Base-by-base conservation (phyloP, 169 alveolate species). In the Plasmodium knowlesi region DNA sequence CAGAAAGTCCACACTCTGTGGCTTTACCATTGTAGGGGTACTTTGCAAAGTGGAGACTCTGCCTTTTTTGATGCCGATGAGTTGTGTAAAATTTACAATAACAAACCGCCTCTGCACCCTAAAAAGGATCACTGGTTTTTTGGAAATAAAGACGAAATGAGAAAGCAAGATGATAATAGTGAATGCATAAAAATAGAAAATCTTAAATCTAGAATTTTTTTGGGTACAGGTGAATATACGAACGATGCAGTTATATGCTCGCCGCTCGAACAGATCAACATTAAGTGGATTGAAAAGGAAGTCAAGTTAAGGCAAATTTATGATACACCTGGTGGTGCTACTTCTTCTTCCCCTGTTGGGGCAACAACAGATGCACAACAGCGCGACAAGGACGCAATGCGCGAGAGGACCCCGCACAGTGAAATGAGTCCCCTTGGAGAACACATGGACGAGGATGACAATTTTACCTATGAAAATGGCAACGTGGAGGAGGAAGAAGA, bases 11-110 rank as follows among this genome's bases (percentile, higher is more conserved):
- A 98, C 92, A 97, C 98, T 19, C 94, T 97, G 61, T 98, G 99
- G 99, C 95, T 98, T 78, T 98, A 97, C 97, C 96, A 97, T 89
- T 98, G 99, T 96, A 97, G 96, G 82, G 98, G 98, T 22, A 97
- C 98, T 25, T 94, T 97, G 96, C 96, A 95, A 14, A 96, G 78
- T 81, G 98, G 95, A 28, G 92, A 95, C 16, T 96, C 96, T 8
- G 81, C 96, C n/a, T 79, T 93, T 8, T 98, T 98, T 82, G 97
- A 98, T 71, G 98, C 97, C 4, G 98, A 97, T 94, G 96, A 95
- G 22, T 93, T 98, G 5, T 98, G 98, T 82, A 97, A 96, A 34
- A 96, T 96, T 53, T 97, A 97, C 82, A 94, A 95, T 83, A 97
- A 98, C 86, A 97, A 97, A 84, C 98, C 98, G 25, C 98, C 98